Conservation (phyloP, 257 asterid species). For the Solanum chaucha region DNA sequence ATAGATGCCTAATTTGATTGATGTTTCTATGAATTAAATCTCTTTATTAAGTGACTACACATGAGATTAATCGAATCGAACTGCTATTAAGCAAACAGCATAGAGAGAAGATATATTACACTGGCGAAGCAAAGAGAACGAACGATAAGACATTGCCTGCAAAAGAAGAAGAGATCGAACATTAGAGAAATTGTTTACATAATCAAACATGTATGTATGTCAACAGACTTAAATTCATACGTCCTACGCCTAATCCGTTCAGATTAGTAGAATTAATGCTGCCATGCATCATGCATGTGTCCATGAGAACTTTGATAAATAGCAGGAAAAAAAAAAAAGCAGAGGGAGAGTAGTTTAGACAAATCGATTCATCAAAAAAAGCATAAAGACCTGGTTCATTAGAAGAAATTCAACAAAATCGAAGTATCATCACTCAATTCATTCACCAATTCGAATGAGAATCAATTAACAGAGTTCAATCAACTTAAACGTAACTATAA, state of each 20-base stretch:
- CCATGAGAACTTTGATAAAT: neutral
- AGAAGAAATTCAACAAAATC: neutral
- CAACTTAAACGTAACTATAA: neutral
- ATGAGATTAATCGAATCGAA: neutral
- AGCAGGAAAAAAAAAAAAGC: neutral
- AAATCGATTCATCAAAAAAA: neutral
- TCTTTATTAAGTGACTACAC: neutral
- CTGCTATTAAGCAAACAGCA: neutral
- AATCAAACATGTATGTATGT: neutral
- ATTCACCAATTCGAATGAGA: neutral
- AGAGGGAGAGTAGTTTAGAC: neutral
- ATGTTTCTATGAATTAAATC: neutral
- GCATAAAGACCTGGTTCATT: neutral
- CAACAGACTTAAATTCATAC: neutral
- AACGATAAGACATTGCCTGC: constrained; percentile 32
- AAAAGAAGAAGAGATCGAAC: neutral
- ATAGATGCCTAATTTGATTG: neutral
- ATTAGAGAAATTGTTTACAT: neutral
- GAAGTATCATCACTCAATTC: neutral
- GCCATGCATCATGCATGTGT: neutral
- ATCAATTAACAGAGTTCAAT: neutral
- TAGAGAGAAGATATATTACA: constrained; percentile 10
- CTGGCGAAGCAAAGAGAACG: constrained; percentile 25
- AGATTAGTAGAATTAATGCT: neutral
- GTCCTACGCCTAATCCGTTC: neutral